Evolutionary conservation across 352 stramenopile species (phyloP).

Genomic region (Globisporangium uncinulatum): DNA sequence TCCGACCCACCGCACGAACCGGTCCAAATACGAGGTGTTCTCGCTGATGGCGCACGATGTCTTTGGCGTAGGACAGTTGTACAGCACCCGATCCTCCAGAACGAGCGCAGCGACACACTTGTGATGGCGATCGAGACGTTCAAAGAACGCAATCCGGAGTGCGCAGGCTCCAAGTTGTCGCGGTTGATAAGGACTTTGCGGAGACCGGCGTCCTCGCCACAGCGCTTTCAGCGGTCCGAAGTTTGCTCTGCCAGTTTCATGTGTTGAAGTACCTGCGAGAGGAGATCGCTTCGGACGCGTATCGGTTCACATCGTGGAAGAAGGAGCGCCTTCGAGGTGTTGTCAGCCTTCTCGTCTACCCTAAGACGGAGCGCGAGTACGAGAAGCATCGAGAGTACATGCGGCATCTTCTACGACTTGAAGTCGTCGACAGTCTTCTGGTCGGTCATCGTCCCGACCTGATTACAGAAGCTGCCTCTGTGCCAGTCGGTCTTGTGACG

Average conservation of each 20-base stretch:
- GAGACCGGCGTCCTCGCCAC: conserved; percentile 11
- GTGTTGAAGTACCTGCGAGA: conserved; percentile 17
- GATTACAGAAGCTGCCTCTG: neutral
- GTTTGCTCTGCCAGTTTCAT: conserved; percentile 26
- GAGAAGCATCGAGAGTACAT: conserved; percentile 8
- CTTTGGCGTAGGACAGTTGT: conserved; percentile 8
- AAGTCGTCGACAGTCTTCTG: neutral
- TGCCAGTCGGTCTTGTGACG: neutral
- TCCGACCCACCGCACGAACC: neutral
- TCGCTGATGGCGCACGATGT: neutral
- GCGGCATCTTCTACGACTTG: conserved; percentile 1
- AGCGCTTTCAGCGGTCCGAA: conserved; percentile 5
- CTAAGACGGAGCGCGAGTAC: conserved; percentile 10
- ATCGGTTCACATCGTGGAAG: conserved; percentile 15
- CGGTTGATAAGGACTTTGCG: conserved; percentile 27
- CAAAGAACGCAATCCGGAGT: conserved; percentile 17
- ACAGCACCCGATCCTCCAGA: conserved; percentile 18
- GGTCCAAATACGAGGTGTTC: neutral
- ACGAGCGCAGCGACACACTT: conserved; percentile 13
- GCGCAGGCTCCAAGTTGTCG: conserved; percentile 9
- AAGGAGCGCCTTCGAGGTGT: conserved; percentile 14
- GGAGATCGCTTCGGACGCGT: conserved; percentile 10
- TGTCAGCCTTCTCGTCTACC: conserved; percentile 13
- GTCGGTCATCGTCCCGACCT: neutral
- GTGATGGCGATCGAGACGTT: conserved; percentile 14